Evolutionary conservation across 1,284 basidiomycete genomes (phyloP).

Genomic region (Cutaneotrichosporon dermatis): DNA sequence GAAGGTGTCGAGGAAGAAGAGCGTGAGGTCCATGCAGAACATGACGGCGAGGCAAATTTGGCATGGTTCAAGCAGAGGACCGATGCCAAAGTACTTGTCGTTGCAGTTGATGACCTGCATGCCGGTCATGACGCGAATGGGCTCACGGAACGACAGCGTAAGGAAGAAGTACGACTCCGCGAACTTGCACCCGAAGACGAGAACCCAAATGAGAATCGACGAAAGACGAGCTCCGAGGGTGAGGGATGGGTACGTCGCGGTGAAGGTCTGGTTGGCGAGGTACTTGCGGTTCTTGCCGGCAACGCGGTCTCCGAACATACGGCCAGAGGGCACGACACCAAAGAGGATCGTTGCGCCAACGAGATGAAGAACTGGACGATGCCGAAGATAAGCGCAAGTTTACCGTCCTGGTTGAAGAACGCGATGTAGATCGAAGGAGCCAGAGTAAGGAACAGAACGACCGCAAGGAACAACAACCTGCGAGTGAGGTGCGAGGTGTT

Average conservation of each 20-base stretch:
- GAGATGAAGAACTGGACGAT: conserved; percentile 91
- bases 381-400: conserved; percentile 73
- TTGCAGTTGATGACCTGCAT: conserved; percentile 85
- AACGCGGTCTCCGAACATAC: conserved; percentile 86
- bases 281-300: conserved; percentile 90
- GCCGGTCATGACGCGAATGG: conserved; percentile 82
- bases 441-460: conserved; percentile 76
- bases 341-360: conserved; percentile 76
- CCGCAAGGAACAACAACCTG: conserved; percentile 73
- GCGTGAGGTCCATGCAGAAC: conserved; percentile 90
- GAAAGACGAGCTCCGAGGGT: conserved; percentile 60
- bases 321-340: conserved; percentile 79
- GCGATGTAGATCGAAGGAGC: conserved; percentile 90
- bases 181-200: conserved; percentile 91
- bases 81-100: conserved; percentile 75
- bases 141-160: conserved; percentile 84
- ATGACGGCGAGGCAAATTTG: conserved; percentile 89
- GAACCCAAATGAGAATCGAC: conserved; percentile 73
- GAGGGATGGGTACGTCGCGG: conserved; percentile 79
- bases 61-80: conserved; percentile 81
- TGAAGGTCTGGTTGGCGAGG: conserved; percentile 91
- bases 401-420: conserved; percentile 62
- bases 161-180: conserved; percentile 94
- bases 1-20: conserved; percentile 97
- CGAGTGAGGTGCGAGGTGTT: conserved; percentile 89